Base-by-base conservation (phyloP, 2,329 filamentous ascomycete species). In the Pyricularia pennisetigena region DNA sequence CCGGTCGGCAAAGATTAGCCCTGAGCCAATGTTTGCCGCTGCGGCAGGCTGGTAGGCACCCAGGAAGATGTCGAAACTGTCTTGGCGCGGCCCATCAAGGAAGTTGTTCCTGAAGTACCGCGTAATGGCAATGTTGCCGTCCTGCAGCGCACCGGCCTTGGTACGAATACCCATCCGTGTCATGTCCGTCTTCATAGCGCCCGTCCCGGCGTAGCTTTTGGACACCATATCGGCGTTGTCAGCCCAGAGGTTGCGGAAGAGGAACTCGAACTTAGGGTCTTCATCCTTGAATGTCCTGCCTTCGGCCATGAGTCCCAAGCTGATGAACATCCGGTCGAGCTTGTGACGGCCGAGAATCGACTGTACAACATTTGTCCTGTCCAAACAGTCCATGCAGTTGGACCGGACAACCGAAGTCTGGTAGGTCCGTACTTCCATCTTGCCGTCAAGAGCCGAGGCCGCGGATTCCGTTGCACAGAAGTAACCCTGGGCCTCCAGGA, bases 381-480 rank as follows among this genome's bases (percentile, higher is more conserved):
- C 95, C 16, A 99, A 86, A 72, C 96, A 99, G 79, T 99, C 95
- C 95, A 99, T 99, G 81, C 95, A 99, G 78, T 99, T 99, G 57
- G 95, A 97, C 68, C 95, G 90, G 71, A 99, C 94, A 20, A 98
- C 94, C 70, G 92, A 93, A 1, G 88, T 92, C 82, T 99, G 95
- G 71, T 87, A 85, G 70, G 87, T 89, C 71, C 93, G 89, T 41
- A 93, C 87, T 73, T 98, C 94, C 14, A 97, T 84, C 23, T 86
- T 87, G 32, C 90, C 91, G 69, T 88, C 84, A 66, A 83, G 77
- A 72, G 87, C 86, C 62, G 88, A 91, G 1, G 93, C 92, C 82
- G 90, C 91, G 3, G 59, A 28, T 77, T 97, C 93, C 30, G 94
- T 88, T 54, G 92, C 94, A 70, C 93, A 90, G 85, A 98, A 99